phyloP scores from a whole-genome alignment of 177 flowering plant genomes.

The Vitis hybrid region DNA sequence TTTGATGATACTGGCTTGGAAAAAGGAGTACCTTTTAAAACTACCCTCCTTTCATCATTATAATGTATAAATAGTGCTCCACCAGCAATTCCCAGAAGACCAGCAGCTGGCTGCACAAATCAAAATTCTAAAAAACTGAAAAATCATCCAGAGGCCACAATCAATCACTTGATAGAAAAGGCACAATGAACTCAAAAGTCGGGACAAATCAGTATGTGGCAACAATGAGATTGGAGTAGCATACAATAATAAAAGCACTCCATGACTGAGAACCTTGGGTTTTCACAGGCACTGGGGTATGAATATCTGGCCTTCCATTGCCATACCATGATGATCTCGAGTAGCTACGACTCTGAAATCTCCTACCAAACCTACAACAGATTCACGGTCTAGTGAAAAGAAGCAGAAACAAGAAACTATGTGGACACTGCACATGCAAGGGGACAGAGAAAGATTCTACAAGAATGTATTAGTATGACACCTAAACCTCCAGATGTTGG shows the following conservation, averaged over 20 bases:
- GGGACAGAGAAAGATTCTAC: no score
- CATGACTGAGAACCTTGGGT: slow-evolving; percentile 31
- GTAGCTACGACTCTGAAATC: slow-evolving; percentile 36
- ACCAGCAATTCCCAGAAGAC: slow-evolving; percentile 52
- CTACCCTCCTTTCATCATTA: slow-evolving; percentile 73
- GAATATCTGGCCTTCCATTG: slow-evolving; percentile 11
- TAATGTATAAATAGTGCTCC: slow-evolving; percentile 43
- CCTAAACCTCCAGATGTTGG: no score
- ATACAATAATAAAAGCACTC: slow-evolving; percentile 38
- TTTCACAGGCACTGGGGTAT: slow-evolving; percentile 16
- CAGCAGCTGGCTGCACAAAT: slow-evolving; percentile 55
- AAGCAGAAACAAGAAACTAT: no score
- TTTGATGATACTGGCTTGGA: not conserved
- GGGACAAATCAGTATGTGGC: not conserved
- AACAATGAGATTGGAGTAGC: slow-evolving; percentile 5
- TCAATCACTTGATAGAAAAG: not conserved
- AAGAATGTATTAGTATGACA: no score
- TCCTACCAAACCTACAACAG: slow-evolving; percentile 44
- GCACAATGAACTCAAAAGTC: not conserved
- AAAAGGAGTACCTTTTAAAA: slow-evolving; percentile 47
- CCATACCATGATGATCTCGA: slow-evolving; percentile 21
- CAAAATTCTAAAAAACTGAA: slow-evolving; percentile 1
- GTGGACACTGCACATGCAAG: no score
- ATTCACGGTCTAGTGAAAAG: not conserved
- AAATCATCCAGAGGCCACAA: not conserved